phyloP scores from a whole-genome alignment of 495 filamentous ascomycete genomes.

The Sordaria brevicollis region DNA sequence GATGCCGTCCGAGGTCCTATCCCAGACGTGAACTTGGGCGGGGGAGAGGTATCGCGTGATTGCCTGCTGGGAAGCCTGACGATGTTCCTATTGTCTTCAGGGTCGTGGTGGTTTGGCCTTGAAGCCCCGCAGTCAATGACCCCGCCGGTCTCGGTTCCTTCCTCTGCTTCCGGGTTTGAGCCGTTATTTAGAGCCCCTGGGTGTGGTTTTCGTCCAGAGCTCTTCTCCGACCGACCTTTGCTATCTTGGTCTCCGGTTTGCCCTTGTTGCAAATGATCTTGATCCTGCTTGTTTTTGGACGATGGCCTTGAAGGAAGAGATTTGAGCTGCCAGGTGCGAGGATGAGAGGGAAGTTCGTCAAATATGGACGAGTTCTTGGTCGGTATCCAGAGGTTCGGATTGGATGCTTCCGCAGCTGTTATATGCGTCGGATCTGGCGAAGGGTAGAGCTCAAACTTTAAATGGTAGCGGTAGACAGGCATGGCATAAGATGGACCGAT shows the following conservation, averaged over 20 bases:
- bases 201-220: not conserved
- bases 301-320: not conserved
- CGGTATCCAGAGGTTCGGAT: constrained; percentile 29
- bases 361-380: constrained; percentile 28
- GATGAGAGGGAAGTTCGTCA: constrained; percentile 34
- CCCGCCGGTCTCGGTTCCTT: not conserved
- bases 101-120: constrained; percentile 8
- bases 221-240: not conserved
- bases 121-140: constrained; percentile 36
- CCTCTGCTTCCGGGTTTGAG: not conserved
- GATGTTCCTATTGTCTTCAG: constrained; percentile 14
- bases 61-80: constrained; percentile 21
- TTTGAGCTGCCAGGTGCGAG: constrained; percentile 8
- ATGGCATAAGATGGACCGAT: constrained; percentile 19
- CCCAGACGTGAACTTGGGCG: constrained; percentile 20
- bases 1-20: constrained; percentile 28
- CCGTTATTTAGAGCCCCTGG: not conserved
- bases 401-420: not conserved
- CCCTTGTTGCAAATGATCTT: not conserved
- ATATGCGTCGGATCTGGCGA: constrained; percentile 28
- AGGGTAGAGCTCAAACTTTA: constrained; percentile 75
- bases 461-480: constrained; percentile 88
- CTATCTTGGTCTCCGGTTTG: not conserved
- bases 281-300: not conserved
- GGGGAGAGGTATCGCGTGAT: constrained; percentile 21